Evolutionary conservation across 345 rosid genomes (phyloP), one percentile per base, ranked within the genome.

Genomic region (Stellera chamaejasme): DNA sequence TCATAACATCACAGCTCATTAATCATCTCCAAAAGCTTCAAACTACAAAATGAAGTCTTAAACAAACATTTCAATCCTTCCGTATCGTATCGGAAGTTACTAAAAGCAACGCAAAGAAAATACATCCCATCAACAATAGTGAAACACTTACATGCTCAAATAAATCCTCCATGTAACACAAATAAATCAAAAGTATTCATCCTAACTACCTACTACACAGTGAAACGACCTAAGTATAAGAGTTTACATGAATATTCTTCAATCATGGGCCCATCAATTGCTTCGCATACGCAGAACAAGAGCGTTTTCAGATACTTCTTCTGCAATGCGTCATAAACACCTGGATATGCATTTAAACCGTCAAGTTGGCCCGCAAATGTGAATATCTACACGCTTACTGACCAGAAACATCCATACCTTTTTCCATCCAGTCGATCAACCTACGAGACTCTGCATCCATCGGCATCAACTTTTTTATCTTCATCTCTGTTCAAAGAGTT

Each of bases 401-500:
- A 11, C 1, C 25, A 12, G 3, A 45, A 45, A 55, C 50, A n/a
- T 19, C 14, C 69, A 52, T 72, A 74, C 97, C 96, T 85, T 90
- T 94, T 78, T 94, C 97, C 99, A 90, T 90, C 97, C 99, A 90
- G 59, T 94, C 97, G 54, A 94, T 90, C 75, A 94, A 66, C 54
- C 97, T 75, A 61, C 97, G 92, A 36, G 99, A 87, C 76, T 87
- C 99, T 0, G 87, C 79, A 75, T 94, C 97, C 81, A 87, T 67
- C 1, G 99, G 97, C 99, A 94, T 85, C 52, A 94, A 73, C 82
- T 90, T 94, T 79, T 90, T 94, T 69, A 94, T 94, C 84, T 83
- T 94, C 87, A 83, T 85, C 75, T 94, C 96, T 94, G 71, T 61
- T 43, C 27, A 60, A 27, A 44, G 54, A 50, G 42, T 2, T 46